phyloP scores from a whole-genome alignment of 257 asterid species.

The Nicotiana tomentosiformis region DNA sequence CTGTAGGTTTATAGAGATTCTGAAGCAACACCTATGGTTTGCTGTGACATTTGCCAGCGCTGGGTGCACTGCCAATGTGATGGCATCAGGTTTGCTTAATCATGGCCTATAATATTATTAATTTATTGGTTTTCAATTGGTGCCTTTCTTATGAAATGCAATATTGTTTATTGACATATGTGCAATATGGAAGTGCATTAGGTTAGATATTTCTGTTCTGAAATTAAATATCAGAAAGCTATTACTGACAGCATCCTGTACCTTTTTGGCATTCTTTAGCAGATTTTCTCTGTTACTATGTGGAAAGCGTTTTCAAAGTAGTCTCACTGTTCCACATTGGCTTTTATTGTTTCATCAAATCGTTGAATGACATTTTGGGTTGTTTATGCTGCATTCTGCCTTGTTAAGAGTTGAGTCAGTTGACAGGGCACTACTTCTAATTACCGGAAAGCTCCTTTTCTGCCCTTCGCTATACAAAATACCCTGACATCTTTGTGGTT shows the following conservation, averaged over 20 bases:
- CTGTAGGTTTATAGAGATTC: constrained; percentile 96
- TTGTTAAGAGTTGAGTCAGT: not conserved
- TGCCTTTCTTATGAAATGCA: not conserved
- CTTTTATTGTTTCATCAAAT: not conserved
- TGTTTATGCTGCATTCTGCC: not conserved
- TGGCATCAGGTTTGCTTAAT: constrained; percentile 66
- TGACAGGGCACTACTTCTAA: not conserved
- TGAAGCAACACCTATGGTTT: constrained; percentile 98
- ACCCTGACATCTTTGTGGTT: not conserved
- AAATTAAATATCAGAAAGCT: not conserved
- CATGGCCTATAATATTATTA: constrained; percentile 8
- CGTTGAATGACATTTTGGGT: not conserved
- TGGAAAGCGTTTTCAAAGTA: not conserved
- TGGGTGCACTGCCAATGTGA: constrained; percentile 99
- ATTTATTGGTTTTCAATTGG: not conserved
- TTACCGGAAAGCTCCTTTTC: not conserved
- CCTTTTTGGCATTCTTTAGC: not conserved
- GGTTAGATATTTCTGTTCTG: not conserved
- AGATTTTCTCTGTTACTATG: not conserved
- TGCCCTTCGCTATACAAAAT: not conserved
- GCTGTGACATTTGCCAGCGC: constrained; percentile 93
- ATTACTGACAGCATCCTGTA: not conserved
- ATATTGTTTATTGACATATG: not conserved
- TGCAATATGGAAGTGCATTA: not conserved
- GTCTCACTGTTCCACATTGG: not conserved